A percentile compares a stretch with the other conserved stretches of the same genome.
phyloP scores from a whole-genome alignment of 2,329 filamentous ascomycete species.

The Sporothrix phasma region DNA sequence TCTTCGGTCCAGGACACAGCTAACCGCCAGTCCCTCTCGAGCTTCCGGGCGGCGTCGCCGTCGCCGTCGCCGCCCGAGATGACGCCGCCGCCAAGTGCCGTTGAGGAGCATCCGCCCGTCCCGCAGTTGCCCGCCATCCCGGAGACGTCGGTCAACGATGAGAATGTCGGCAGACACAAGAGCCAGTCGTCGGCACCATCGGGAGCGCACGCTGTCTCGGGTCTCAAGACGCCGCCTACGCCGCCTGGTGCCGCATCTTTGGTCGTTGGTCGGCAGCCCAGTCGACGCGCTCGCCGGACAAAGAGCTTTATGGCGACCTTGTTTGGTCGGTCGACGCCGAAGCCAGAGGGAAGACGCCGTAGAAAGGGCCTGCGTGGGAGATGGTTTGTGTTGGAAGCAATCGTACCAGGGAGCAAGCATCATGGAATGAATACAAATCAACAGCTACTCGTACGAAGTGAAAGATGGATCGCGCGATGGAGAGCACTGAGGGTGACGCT shows the following conservation, averaged over 20 bases:
- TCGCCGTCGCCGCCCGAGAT: not conserved
- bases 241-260: not conserved
- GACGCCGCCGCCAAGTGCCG: not conserved
- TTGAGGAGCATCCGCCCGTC: not conserved
- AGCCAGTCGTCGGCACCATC: not conserved
- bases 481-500: not conserved
- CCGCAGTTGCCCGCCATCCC: constrained; percentile 12
- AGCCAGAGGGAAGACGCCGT: constrained; percentile 12
- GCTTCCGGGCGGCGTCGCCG: constrained; percentile 12
- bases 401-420: not conserved
- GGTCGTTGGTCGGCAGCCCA: not conserved
- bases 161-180: not conserved
- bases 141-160: constrained; percentile 11
- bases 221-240: not conserved
- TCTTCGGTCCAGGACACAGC: not conserved
- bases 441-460: not conserved
- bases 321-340: constrained; percentile 29
- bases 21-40: constrained; percentile 13
- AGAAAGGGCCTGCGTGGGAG: not conserved
- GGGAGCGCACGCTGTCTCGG: not conserved
- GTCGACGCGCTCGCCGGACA: constrained; percentile 23
- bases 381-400: not conserved
- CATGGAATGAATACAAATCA: not conserved
- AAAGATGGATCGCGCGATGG: not conserved
- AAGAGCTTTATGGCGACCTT: constrained; percentile 39